Evolutionary conservation across 2,329 filamentous ascomycete genomes (phyloP).

Genomic region (Penicillium sp.): DNA sequence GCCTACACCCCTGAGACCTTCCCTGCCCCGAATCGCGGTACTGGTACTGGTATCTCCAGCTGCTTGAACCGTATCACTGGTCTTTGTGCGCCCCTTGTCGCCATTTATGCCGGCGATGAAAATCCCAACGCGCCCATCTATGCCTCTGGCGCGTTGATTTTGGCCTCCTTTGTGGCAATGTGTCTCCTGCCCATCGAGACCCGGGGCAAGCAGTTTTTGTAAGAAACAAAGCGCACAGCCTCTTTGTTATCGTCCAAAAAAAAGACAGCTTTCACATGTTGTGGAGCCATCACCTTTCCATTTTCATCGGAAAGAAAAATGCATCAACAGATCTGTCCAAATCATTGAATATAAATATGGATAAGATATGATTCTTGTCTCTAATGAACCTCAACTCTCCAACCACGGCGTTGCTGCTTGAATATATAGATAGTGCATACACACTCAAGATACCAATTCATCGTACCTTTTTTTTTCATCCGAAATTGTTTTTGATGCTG

Average conservation of each 20-base stretch:
- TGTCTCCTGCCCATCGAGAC: slow-evolving; percentile 49
- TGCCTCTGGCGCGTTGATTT: slow-evolving; percentile 44
- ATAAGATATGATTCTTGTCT: neutral
- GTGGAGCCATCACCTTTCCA: neutral
- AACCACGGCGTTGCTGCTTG: neutral
- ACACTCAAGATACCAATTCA: slow-evolving; percentile 8
- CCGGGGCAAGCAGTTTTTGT: slow-evolving; percentile 44
- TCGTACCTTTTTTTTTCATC: neutral
- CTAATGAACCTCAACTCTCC: neutral
- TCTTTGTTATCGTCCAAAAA: neutral
- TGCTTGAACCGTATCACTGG: slow-evolving; percentile 48
- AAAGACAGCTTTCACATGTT: neutral
- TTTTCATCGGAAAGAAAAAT: neutral
- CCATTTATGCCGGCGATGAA: slow-evolving; percentile 39
- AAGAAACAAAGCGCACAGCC: neutral
- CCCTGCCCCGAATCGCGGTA: slow-evolving; percentile 55
- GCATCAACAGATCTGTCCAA: neutral
- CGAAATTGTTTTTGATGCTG: neutral
- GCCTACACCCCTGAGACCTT: slow-evolving; percentile 62
- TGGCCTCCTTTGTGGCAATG: slow-evolving; percentile 49
- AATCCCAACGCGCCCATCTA: slow-evolving; percentile 48
- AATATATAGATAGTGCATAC: slow-evolving; percentile 1
- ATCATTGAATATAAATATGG: neutral
- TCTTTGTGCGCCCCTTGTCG: slow-evolving; percentile 47
- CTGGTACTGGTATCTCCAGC: slow-evolving; percentile 52